Evolutionary conservation across 352 stramenopile genomes (phyloP), one percentile per base, ranked within the genome.

Genomic region (Phytopythium ostracodes): DNA sequence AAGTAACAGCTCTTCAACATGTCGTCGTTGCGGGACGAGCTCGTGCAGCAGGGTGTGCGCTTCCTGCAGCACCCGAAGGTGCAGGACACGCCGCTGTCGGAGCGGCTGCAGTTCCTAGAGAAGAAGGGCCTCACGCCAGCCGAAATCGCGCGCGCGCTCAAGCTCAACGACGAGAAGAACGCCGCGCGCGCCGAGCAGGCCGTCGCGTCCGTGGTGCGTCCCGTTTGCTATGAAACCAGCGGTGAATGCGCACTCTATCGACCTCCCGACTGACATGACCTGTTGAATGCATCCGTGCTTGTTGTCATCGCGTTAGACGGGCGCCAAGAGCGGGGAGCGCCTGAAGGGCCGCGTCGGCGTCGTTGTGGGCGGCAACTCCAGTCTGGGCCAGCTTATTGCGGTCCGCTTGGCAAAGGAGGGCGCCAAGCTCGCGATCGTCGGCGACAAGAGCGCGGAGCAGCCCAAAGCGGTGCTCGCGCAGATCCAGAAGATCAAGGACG

Each of bases 41-140:
- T 90, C 27, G 71, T 92, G 47, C 64, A 80, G 64, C 81, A 89
- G 58, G 81, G 83, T 63, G 78, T 92, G 70, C 83, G 83, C 59
- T 92, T 92, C 64, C 64, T 92, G 67, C 78, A 88, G 70, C 80
- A 92, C 66, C 73, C 83, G 1, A 86, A 87, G 51, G 83, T 92
- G 56, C 83, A 91, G 66, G 74, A 88, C 63, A 88, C 81, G 64
- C 81, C 83, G 51, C 73, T 92, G 10, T 90, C 83, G 1, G 79
- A 91, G 64, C 75, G 81, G 8, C 68, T 91, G 52, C 67, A 67
- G 62, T 92, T 91, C 60, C 67, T 91, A 20, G 81, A 90, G 70
- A 91, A 91, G 70, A 92, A 91, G 62, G 81, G 81, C 0, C 70
- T 91, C 27, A 88, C 81, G 54, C 69, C 81, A 25, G 69, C 84